Conservation (phyloP, 352 stramenopile species). For the Thraustochytrium sp. region DNA sequence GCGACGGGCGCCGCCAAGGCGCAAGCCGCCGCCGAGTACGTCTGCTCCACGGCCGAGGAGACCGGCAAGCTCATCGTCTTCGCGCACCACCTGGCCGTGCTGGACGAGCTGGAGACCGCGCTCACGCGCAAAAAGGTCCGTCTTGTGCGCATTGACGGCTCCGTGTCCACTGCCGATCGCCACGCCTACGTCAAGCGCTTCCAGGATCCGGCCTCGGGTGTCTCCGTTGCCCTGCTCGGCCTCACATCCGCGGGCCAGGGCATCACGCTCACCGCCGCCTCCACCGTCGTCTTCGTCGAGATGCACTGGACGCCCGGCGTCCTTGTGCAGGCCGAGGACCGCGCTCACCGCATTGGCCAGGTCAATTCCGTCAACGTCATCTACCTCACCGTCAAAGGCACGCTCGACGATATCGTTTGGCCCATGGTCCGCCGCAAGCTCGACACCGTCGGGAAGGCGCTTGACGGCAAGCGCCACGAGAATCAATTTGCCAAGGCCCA, state of each 20-base stretch:
- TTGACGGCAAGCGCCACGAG: conserved; percentile 52
- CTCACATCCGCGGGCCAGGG: conserved; percentile 75
- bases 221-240: conserved; percentile 66
- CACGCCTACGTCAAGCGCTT: conserved; percentile 67
- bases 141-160: conserved; percentile 74
- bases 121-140: conserved; percentile 43
- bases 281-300: conserved; percentile 73
- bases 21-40: conserved; percentile 55
- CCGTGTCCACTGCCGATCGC: conserved; percentile 59
- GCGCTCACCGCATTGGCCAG: conserved; percentile 64
- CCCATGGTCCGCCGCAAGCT: conserved; percentile 57
- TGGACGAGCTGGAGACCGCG: conserved; percentile 23
- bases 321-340: conserved; percentile 78
- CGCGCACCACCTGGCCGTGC: conserved; percentile 36
- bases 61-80: conserved; percentile 44
- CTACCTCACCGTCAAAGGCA: conserved; percentile 54
- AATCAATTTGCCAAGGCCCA: conserved; percentile 8
- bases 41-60: conserved; percentile 46
- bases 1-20: conserved; percentile 67
- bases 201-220: conserved; percentile 59
- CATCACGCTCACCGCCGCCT: conserved; percentile 75
- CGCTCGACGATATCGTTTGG: conserved; percentile 53
- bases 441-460: conserved; percentile 53
- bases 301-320: conserved; percentile 76
- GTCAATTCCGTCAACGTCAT: conserved; percentile 58